Evolutionary conservation across 306 rosid species (phyloP), one percentile per base, ranked within the genome.

Genomic region (Prunus salicina): DNA sequence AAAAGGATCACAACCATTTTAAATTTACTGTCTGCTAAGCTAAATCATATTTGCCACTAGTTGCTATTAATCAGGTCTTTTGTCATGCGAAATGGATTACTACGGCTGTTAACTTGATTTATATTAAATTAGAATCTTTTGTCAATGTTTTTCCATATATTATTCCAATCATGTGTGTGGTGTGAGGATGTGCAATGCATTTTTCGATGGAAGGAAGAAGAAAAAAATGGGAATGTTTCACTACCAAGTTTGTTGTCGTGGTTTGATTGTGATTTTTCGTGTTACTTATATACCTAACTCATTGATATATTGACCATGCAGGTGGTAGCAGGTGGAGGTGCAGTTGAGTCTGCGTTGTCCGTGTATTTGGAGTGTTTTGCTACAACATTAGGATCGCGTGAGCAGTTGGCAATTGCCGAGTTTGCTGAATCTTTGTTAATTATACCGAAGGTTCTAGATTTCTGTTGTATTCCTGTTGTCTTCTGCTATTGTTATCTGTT

Each of bases 241-340:
- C 67, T 19, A 28, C 43, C 2, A 2, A 62, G 20, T 2, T 62
- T 62, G 43, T 12, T 28, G 67, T 62, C 2, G 2, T 62, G 41
- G 41, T n/a, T 66, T 55, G n/a, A 28, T 51, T 78, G 6, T 14
- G 27, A 55, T 16, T 58, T 38, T 71, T 46, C 7, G 20, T 30
- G 45, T 60, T 15, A 60, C 16, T 64, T 69, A 41, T 50, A 6
- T 75, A 71, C n/a, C 16, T 61, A 30, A 27, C 50, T 70, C 46
- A 38, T 76, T 73, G 14, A 62, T 47, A 3, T 46, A 51, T 49
- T 76, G 72, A 60, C 57, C 19, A 71, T 74, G 64, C 91, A 95
- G 99, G 97, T 95, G 67, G 99, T 95, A 50, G 92, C 99, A n/a
- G 99, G 99, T 78, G 99, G 99, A 68, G 99, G 97, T 61, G 98